Percentiles rank a stretch among this genome's conserved stretches.
Evolutionary conservation across 306 rosid species (phyloP).

Genomic region (Geum urbanum): DNA sequence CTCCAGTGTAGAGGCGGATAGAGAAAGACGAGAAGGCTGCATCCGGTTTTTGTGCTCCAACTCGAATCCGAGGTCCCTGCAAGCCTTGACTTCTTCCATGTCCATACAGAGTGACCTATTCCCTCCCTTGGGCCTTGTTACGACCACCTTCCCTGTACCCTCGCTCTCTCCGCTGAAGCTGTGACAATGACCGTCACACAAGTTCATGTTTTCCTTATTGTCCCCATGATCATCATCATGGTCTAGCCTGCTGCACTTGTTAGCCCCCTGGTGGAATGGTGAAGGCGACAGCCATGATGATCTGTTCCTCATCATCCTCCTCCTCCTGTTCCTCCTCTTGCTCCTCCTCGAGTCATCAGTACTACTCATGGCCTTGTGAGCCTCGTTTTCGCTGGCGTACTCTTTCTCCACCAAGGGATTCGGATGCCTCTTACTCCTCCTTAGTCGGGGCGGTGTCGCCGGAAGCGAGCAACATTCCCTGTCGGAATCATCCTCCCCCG

Average conservation of each 20-base stretch:
- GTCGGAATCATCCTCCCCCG: slow-evolving; percentile 45
- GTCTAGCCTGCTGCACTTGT: background rate
- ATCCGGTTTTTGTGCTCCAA: slow-evolving; percentile 48
- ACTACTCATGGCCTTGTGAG: background rate
- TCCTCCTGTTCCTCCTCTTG: slow-evolving; percentile 28
- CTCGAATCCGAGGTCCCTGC: slow-evolving; percentile 86
- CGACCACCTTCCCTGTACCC: slow-evolving; percentile 43
- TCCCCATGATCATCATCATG: background rate
- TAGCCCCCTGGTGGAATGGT: background rate
- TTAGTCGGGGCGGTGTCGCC: slow-evolving; percentile 41
- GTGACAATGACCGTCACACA: slow-evolving; percentile 18
- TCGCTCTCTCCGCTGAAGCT: slow-evolving; percentile 28
- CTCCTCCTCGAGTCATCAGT: slow-evolving; percentile 21
- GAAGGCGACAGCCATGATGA: slow-evolving; percentile 8
- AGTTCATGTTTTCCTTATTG: slow-evolving; percentile 1
- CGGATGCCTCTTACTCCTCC: slow-evolving; percentile 10
- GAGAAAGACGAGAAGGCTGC: slow-evolving; percentile 41
- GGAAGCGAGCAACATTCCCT: slow-evolving; percentile 60
- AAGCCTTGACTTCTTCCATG: slow-evolving; percentile 83
- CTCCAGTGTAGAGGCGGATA: slow-evolving; percentile 44
- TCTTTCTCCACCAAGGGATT: slow-evolving; percentile 31
- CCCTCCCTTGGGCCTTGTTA: slow-evolving; percentile 80
- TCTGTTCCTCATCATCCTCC: slow-evolving; percentile 15
- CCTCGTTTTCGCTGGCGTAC: slow-evolving; percentile 60
- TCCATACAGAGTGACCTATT: slow-evolving; percentile 62